Base-by-base conservation (phyloP, 2,329 filamentous ascomycete genomes). In the Sarocladiaceae sp. region DNA sequence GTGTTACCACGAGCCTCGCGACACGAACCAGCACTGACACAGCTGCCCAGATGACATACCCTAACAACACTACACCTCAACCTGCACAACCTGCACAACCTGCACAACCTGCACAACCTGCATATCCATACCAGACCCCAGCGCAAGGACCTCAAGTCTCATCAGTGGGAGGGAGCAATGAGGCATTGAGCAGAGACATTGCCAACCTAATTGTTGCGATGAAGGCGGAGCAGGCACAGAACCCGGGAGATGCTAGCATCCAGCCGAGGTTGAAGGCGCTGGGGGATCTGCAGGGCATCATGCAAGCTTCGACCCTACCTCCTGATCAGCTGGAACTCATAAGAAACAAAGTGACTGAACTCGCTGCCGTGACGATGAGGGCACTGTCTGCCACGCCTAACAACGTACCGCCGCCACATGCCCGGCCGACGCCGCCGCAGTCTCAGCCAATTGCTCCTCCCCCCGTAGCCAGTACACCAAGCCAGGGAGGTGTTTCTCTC, bases 191-290 rank as follows among this genome's bases (percentile, higher is more conserved):
- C 67, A 78, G 77, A 69, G 89, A 96, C 67, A 83, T 96, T 61
- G 80, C 85, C 56, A 80, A 78, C 58, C 73, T 95, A 55, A 88
- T 95, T 61, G 66, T 74, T 57, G 78, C 78, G 53, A 82, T 84
- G 52, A 83, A 83, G 67, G 73, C 75, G 53, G 83, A 89, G 58
- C 85, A 88, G 67, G 82, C 83, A 52, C 78, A 78, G 52, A 88
- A 82, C 61, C 84, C 85, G 48, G 78, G 83, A 71, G 86, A 95
- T 70, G 67, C 74, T 65, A 78, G 80, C 65, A 75, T 88, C 60
- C 83, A 88, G 61, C 83, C 80, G 58, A 87, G 85, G 66, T 71
- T 95, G 58, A 86, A 88, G 67, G 88, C 89, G 50, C 78, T 96
- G 55, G 71, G 90, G 65, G 87, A 93, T 64, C 76, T 97, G 51